Conservation (phyloP, 345 rosid genomes). For the Barbarea vulgaris region DNA sequence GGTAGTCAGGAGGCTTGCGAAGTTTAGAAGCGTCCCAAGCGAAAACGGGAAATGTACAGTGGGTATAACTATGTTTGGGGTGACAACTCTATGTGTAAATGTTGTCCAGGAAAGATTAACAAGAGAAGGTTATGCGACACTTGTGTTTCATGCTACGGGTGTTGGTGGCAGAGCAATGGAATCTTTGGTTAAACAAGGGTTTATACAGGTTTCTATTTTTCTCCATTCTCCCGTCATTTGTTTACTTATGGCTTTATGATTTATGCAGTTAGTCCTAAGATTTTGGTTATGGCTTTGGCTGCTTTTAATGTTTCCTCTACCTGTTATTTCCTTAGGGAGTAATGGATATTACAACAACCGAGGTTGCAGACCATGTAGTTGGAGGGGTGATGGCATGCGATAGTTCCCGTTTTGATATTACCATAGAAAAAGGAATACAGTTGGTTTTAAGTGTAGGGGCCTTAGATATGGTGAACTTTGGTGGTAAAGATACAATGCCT, state of each 20-base stretch:
- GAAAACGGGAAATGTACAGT: slow-evolving; percentile 49
- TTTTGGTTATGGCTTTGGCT: background rate
- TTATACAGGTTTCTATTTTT: slow-evolving; percentile 63
- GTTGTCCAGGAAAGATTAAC: slow-evolving; percentile 65
- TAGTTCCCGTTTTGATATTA: slow-evolving; percentile 79
- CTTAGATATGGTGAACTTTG: slow-evolving; percentile 95
- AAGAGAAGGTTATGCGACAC: slow-evolving; percentile 70
- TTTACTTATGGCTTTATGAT: slow-evolving; percentile 6
- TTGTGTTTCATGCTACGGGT: slow-evolving; percentile 95
- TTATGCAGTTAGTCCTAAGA: background rate
- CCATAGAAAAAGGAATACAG: slow-evolving; percentile 75
- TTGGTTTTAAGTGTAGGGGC: slow-evolving; percentile 90
- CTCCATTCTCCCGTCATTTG: background rate
- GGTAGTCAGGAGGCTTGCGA: slow-evolving; percentile 64
- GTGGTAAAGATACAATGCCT: slow-evolving; percentile 75
- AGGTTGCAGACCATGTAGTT: slow-evolving; percentile 88
- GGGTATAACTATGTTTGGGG: slow-evolving; percentile 94
- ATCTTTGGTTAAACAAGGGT: slow-evolving; percentile 71
- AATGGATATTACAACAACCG: slow-evolving; percentile 86
- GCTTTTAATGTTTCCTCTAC: background rate
- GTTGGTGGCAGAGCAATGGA: slow-evolving; percentile 96
- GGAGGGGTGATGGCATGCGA: too few species aligned
- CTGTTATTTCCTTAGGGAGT: slow-evolving; percentile 57
- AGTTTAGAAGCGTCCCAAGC: slow-evolving; percentile 12
- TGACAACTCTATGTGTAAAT: slow-evolving; percentile 82